Conservation (phyloP, 1,284 basidiomycete genomes). For the Pseudomicrostroma phylloplanum region DNA sequence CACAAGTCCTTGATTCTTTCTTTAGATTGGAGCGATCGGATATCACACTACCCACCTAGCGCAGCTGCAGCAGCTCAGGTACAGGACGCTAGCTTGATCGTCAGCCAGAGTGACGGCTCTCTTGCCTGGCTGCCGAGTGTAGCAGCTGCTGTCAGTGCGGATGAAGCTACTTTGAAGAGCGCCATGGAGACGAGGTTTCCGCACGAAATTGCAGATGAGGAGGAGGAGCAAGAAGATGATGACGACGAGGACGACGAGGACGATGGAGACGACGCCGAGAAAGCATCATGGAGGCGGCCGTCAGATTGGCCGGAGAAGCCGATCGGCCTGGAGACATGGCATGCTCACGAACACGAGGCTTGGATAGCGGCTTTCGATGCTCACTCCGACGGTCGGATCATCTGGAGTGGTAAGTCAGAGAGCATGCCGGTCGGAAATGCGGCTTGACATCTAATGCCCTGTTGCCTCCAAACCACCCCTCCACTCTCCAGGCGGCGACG, state of each 20-base stretch:
- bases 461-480: too few species aligned
- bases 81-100: conserved; percentile 23
- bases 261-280: conserved; percentile 12
- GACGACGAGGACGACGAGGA: conserved; percentile 26
- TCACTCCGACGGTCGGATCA: conserved; percentile 57
- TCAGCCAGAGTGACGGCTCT: conserved; percentile 47
- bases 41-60: conserved; percentile 18
- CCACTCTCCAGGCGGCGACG: conserved; percentile 59
- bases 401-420: conserved; percentile 69
- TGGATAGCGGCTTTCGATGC: conserved; percentile 90
- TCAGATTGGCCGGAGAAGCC: conserved; percentile 15
- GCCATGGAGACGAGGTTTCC: conserved; percentile 7
- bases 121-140: conserved; percentile 35
- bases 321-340: conserved; percentile 57
- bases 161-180: conserved; percentile 6
- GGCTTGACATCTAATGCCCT: too few species aligned
- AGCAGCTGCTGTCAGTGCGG: not conserved
- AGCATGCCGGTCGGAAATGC: too few species aligned
- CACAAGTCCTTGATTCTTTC: conserved; percentile 39
- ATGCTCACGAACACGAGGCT: conserved; percentile 86
- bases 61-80: not conserved
- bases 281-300: not conserved
- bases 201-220: not conserved
- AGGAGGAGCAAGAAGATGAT: conserved; percentile 12
- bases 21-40: conserved; percentile 45